These are phyloP conservation scores for Fusarium udum DNA, from an alignment of 2,329 filamentous ascomycete species.

Conservation along the genomic window DNA sequence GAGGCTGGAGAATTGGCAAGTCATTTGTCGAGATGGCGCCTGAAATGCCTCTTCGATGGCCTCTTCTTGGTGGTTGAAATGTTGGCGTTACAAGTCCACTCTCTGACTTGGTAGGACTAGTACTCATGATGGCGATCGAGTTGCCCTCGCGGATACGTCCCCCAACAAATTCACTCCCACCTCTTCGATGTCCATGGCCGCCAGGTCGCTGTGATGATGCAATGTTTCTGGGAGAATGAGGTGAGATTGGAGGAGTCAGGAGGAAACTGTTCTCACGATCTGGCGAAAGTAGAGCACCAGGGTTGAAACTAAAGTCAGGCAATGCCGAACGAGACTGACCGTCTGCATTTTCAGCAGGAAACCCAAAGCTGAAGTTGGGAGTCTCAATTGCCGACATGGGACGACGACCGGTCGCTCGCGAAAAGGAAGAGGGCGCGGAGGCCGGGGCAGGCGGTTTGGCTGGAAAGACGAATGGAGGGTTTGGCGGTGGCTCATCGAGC, in stretches of 20 bases:
- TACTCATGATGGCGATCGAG: constrained; percentile 70
- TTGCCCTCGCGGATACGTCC: constrained; percentile 70
- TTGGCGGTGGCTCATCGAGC: constrained; percentile 58
- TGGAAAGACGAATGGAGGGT: constrained; percentile 73
- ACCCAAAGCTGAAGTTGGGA: constrained; percentile 46
- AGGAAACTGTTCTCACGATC: constrained; percentile 50
- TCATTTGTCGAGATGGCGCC: constrained; percentile 86
- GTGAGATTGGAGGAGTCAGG: constrained; percentile 66
- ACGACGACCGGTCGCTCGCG: constrained; percentile 60
- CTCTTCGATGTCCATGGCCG: constrained; percentile 80
- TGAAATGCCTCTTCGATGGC: constrained; percentile 77
- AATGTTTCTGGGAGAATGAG: constrained; percentile 57
- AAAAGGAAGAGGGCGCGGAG: constrained; percentile 58
- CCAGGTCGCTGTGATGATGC: constrained; percentile 67
- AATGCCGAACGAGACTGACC: constrained; percentile 50
- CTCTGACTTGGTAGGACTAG: constrained; percentile 74
- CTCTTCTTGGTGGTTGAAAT: constrained; percentile 66
- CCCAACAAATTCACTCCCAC: constrained; percentile 87
- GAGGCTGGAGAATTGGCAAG: constrained; percentile 73
- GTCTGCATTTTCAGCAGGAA: constrained; percentile 45
- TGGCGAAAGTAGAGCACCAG: constrained; percentile 58
- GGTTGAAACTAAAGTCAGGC: constrained; percentile 67
- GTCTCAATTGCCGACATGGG: constrained; percentile 64
- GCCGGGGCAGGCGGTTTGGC: constrained; percentile 55
- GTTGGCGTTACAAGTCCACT: constrained; percentile 66